Conservation (phyloP, 1,284 basidiomycete species). For the Sphaerobolus stellatus region DNA sequence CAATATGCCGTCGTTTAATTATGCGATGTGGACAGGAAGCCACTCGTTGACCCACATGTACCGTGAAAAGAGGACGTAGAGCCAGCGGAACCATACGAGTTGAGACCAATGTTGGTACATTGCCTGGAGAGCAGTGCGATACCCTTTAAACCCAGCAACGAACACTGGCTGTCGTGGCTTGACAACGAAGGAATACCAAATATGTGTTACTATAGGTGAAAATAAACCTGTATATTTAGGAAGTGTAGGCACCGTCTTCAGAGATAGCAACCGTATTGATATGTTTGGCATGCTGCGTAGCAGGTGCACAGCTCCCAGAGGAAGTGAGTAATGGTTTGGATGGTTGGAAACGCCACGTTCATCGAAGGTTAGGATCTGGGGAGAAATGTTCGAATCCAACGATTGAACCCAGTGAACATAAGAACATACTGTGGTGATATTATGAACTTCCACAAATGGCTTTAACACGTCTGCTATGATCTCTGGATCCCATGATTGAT, state of each 20-base stretch:
- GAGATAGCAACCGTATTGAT: conserved; percentile 48
- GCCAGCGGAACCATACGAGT: conserved; percentile 87
- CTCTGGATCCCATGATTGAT: conserved; percentile 60
- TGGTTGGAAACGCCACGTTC: conserved; percentile 77
- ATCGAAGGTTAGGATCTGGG: conserved; percentile 94
- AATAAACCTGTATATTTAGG: conserved; percentile 62
- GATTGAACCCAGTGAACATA: conserved; percentile 3
- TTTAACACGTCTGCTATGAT: conserved; percentile 61
- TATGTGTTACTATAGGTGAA: conserved; percentile 47
- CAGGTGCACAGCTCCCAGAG: conserved; percentile 51
- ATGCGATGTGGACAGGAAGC: too few species aligned
- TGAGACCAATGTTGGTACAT: conserved; percentile 79
- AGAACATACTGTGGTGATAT: conserved; percentile 62
- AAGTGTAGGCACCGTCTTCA: conserved; percentile 56
- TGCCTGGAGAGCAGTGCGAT: conserved; percentile 58
- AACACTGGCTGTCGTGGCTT: conserved; percentile 33
- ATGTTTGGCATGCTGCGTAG: conserved; percentile 25
- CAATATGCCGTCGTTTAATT: too few species aligned
- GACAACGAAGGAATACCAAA: conserved; percentile 34
- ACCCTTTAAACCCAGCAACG: conserved; percentile 62
- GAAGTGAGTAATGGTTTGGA: conserved; percentile 84
- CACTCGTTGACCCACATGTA: conserved; percentile 96
- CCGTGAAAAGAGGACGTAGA: conserved; percentile 80
- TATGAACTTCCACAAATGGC: conserved; percentile 56
- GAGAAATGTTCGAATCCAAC: too few species aligned